Conservation (phyloP, 768 basidiomycete genomes). For the Termitomyces sp. region DNA sequence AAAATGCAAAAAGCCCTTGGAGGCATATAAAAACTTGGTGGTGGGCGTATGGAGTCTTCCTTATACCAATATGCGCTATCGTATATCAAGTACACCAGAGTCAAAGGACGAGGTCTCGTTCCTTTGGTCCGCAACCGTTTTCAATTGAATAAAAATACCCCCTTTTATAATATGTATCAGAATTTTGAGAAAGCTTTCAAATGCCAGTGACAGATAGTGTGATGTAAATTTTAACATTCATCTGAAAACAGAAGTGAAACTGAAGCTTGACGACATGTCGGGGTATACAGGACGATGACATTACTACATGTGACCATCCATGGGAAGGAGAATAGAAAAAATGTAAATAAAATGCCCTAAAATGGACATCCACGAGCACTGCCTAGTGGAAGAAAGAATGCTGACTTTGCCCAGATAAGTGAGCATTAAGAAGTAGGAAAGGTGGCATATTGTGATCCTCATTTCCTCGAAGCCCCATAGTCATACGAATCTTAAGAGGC, state of each 20-base stretch:
- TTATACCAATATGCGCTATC: conserved; percentile 22
- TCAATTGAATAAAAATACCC: not conserved
- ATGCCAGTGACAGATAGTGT: not conserved
- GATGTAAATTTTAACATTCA: not conserved
- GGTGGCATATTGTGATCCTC: conserved; percentile 1
- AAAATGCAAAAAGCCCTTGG: not conserved
- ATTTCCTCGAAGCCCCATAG: conserved; percentile 18
- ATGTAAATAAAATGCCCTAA: conserved; percentile 5
- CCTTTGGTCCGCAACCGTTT: conserved; percentile 1
- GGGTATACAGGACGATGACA: conserved; percentile 8
- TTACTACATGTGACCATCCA: not conserved
- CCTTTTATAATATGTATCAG: not conserved
- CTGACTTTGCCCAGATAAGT: conserved; percentile 2
- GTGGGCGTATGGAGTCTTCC: conserved; percentile 25
- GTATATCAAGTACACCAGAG: conserved; percentile 19
- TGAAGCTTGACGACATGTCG: not conserved
- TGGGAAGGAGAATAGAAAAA: not conserved
- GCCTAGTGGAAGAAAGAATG: conserved; percentile 14
- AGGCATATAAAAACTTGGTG: conserved; percentile 27
- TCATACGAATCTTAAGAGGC: conserved; percentile 17
- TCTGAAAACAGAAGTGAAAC: not conserved
- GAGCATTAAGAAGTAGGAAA: conserved; percentile 4
- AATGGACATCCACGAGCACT: conserved; percentile 22
- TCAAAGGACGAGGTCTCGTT: conserved; percentile 3
- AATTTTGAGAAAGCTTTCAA: not conserved